Base-by-base conservation (phyloP, 768 basidiomycete genomes). In the Trametes villosa region DNA sequence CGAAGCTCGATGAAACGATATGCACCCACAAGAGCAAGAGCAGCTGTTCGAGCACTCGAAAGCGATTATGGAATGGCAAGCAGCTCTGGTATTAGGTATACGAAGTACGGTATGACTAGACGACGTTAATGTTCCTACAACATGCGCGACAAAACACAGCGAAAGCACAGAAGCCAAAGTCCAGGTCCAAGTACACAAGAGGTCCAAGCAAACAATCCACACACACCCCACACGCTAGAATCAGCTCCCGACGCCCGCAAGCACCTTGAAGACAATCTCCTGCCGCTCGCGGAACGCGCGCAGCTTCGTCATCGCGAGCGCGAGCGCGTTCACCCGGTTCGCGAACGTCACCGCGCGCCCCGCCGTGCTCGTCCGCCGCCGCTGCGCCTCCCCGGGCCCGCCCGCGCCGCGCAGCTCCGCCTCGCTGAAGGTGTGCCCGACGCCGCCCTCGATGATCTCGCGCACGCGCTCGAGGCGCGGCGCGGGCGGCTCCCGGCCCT, bases 261-360 rank as follows among this genome's bases (percentile, higher is more conserved):
- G 73, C 4, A 92, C 83, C 70, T 81, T 83, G 69, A 92, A 92
- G 7, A 92, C 88, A 50, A 83, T 78, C 1, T 77, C 80, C 73
- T 92, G 88, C 48, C 90, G 71, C 65, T 91, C 88, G 64, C 78
- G 83, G 69, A 95, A 95, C 49, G 89, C 84, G 59, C 78, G 80
- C 55, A 95, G 73, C 68, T 77, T 79, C 48, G 87, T 91, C 82
- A 94, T 84, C 0, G 78, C 81, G 63, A 95, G 67, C 62, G 88
- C 87, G 13, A 94, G 78, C 22, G 80, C 82, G 71, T 92, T 94
- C 51, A 94, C 83, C 57, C 89, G 73, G 70, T 94, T 94, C 27
- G 88, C 82, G 70, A 95, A 88, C 44, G 83, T 77, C 57, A 91
- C 84, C 9, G 87, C 85, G 84, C 75, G 60, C 86, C 90, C 69